phyloP scores from a whole-genome alignment of 257 asterid genomes.

The Ajuga chamaepitys region DNA sequence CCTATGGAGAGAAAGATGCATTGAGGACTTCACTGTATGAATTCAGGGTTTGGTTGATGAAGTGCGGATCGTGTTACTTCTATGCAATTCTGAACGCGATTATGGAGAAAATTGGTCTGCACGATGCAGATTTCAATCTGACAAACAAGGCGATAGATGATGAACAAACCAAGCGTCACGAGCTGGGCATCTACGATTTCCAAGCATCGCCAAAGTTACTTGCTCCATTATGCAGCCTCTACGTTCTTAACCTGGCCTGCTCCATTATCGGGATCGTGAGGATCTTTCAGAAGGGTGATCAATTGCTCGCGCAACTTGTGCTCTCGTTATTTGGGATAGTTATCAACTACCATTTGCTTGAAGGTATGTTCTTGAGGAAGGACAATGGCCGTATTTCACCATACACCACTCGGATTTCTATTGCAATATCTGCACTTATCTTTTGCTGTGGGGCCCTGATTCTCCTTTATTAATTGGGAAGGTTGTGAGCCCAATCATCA shows the following conservation, averaged over 20 bases:
- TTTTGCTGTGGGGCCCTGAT: constrained; percentile 21
- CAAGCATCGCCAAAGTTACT: constrained; percentile 34
- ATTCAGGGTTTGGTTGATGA: constrained; percentile 59
- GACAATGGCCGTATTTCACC: constrained; percentile 37
- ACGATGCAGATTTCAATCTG: constrained; percentile 47
- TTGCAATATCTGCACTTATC: constrained; percentile 12
- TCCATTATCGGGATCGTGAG: constrained; percentile 27
- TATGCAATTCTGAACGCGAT: constrained; percentile 42
- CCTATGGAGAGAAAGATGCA: constrained; percentile 49
- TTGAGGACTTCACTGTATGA: constrained; percentile 42
- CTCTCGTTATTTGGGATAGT: constrained; percentile 34
- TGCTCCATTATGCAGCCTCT: constrained; percentile 45
- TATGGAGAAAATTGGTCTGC: constrained; percentile 28
- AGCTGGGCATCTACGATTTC: constrained; percentile 47
- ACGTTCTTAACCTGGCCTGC: constrained; percentile 30
- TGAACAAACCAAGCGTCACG: constrained; percentile 31
- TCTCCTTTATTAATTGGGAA: constrained; percentile 1
- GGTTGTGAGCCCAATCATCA: neutral
- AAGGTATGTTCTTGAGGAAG: constrained; percentile 63
- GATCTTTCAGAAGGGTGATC: constrained; percentile 7
- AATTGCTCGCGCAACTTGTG: constrained; percentile 30
- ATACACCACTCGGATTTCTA: constrained; percentile 18
- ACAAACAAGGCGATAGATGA: constrained; percentile 55
- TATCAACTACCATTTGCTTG: constrained; percentile 44
- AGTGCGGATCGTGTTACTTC: constrained; percentile 37